phyloP scores from a whole-genome alignment of 2,329 filamentous ascomycete species.

The Ceratocystiopsis minuta region DNA sequence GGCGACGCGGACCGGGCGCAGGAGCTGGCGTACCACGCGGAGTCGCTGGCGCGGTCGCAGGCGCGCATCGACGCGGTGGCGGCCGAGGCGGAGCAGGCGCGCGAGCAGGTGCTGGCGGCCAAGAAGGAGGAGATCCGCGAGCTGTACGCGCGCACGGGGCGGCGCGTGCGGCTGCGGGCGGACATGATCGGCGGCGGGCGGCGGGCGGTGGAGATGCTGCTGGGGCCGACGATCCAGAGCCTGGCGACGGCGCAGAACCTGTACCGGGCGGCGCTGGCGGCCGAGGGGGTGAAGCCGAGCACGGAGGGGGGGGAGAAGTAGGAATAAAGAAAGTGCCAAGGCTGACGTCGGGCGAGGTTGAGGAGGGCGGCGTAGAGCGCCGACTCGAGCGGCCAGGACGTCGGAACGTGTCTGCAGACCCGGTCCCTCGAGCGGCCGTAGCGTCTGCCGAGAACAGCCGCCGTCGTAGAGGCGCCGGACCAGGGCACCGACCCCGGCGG shows the following conservation, averaged over 20 bases:
- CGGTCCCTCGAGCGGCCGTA: no score
- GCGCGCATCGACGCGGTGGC: constrained; percentile 68
- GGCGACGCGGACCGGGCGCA: constrained; percentile 64
- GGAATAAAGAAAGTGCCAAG: neutral
- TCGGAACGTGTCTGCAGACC: no score
- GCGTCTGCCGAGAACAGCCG: no score
- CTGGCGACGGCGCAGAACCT: constrained; percentile 43
- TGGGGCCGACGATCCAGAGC: constrained; percentile 55
- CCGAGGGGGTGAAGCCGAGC: constrained; percentile 9
- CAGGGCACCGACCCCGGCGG: no score
- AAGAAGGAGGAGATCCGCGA: constrained; percentile 54
- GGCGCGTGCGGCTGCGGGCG: constrained; percentile 52
- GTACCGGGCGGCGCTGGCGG: constrained; percentile 10
- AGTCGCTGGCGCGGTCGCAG: constrained; percentile 61
- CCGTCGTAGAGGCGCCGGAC: no score
- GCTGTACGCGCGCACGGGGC: constrained; percentile 53
- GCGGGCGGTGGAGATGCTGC: constrained; percentile 56
- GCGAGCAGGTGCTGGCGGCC: constrained; percentile 45
- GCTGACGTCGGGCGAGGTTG: no score
- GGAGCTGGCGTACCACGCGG: constrained; percentile 66
- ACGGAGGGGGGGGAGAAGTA: constrained; percentile 3
- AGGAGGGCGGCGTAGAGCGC: no score
- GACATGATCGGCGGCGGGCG: constrained; percentile 55
- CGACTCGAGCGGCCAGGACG: no score
- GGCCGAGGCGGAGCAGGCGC: constrained; percentile 58